A percentile compares a stretch with the other conserved stretches of the same genome.
Conservation (phyloP, 768 basidiomycete genomes). For the Suillus subluteus region DNA sequence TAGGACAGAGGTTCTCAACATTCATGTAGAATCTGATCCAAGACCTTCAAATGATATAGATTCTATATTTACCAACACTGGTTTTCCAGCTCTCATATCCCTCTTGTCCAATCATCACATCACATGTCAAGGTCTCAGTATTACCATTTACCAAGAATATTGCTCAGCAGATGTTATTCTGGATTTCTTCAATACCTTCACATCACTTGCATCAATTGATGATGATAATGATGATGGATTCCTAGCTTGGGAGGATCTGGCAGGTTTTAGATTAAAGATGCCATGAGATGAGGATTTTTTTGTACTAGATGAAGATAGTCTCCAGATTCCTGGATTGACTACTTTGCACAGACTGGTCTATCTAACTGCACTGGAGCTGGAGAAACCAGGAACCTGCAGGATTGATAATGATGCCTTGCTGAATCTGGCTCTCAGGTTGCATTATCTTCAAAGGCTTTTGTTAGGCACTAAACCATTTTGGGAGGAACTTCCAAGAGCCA, state of each 20-base stretch:
- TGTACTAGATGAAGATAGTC: fast-evolving
- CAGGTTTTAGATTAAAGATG: background rate
- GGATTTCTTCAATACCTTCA: background rate
- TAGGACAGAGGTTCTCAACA: too few relatives aligned
- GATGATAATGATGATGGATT: too few relatives aligned
- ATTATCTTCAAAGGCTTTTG: too few relatives aligned
- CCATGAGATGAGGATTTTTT: background rate
- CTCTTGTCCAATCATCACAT: too few relatives aligned
- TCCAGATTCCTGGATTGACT: background rate
- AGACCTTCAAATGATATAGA: too few relatives aligned
- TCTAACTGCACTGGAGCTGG: background rate
- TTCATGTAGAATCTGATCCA: background rate
- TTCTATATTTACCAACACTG: background rate
- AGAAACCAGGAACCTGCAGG: background rate
- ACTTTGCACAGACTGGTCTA: background rate
- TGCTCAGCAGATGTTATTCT: background rate
- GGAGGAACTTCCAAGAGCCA: too few relatives aligned
- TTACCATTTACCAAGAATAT: background rate
- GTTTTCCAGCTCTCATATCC: background rate
- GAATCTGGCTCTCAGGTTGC: background rate
- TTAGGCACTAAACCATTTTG: too few relatives aligned
- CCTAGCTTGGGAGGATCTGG: background rate
- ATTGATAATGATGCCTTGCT: background rate
- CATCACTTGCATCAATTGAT: background rate
- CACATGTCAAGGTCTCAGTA: background rate